Conservation (phyloP, 192 early-diverging fungal genomes). For the Coemansia brasiliensis region DNA sequence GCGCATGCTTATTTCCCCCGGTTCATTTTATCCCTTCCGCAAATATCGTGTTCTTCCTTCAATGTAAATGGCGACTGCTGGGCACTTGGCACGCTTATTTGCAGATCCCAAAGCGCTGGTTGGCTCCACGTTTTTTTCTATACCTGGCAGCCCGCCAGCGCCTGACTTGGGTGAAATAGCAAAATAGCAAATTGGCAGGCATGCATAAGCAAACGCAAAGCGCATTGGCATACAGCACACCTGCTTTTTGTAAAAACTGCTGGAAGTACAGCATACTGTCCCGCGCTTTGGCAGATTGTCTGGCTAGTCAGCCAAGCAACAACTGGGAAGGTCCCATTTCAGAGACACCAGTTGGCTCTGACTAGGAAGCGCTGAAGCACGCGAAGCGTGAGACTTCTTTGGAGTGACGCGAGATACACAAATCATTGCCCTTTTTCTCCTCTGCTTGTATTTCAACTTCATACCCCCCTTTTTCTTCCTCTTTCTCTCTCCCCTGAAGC, state of each 20-base stretch:
- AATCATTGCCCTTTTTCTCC: slow-evolving; percentile 3
- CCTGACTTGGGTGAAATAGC: slow-evolving; percentile 13
- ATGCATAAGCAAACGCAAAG: slow-evolving; percentile 7
- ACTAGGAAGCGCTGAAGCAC: slow-evolving; percentile 9
- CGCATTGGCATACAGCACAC: slow-evolving; percentile 10
- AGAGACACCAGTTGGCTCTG: not conserved
- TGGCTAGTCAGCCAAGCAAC: too few relatives aligned
- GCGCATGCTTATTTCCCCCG: not conserved
- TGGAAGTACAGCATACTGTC: too few relatives aligned
- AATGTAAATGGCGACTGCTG: not conserved
- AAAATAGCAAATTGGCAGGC: slow-evolving; percentile 18
- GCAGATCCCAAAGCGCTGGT: slow-evolving; percentile 14
- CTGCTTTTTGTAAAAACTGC: slow-evolving; percentile 2
- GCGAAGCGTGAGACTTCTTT: slow-evolving; percentile 35
- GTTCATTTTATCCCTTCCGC: slow-evolving; percentile 5
- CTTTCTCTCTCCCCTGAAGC: slow-evolving; percentile 7
- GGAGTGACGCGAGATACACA: slow-evolving; percentile 1
- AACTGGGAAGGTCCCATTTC: slow-evolving; percentile 3
- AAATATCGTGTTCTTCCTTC: slow-evolving; percentile 6
- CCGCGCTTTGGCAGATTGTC: too few relatives aligned
- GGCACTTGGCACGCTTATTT: slow-evolving; percentile 6
- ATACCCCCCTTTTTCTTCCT: slow-evolving; percentile 15
- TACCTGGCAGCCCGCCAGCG: slow-evolving; percentile 1
- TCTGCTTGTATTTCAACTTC: slow-evolving; percentile 9
- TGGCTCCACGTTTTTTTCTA: slow-evolving; percentile 10